Conservation (phyloP, 768 basidiomycete species). For the Suillus lakei region DNA sequence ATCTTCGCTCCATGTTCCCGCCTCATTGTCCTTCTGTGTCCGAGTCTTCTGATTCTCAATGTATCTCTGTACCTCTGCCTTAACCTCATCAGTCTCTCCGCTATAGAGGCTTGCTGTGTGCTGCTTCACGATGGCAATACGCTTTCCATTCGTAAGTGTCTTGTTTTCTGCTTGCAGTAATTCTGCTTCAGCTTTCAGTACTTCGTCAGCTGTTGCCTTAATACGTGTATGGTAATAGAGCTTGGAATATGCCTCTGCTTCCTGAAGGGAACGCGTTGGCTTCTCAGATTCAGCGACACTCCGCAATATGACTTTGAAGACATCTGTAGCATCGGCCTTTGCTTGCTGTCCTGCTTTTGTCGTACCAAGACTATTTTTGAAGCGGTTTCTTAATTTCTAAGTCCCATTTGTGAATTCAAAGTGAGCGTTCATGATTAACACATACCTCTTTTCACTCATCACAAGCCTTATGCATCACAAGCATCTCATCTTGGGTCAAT, state of each 20-base stretch:
- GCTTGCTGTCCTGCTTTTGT: no score
- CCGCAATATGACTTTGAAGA: background rate
- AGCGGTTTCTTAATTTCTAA: no score
- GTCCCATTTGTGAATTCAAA: no score
- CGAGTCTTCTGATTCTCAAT: background rate
- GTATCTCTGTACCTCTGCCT: background rate
- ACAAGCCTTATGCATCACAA: no score
- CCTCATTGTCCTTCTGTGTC: background rate
- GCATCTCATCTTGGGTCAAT: no score
- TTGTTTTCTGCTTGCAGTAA: background rate
- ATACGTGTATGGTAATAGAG: background rate
- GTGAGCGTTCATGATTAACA: no score
- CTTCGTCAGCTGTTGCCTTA: background rate
- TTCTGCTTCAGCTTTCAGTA: background rate
- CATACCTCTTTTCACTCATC: no score
- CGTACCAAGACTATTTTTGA: no score
- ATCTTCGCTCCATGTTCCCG: background rate
- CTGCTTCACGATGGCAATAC: background rate
- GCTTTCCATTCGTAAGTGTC: background rate
- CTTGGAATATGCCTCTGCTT: background rate
- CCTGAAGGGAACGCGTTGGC: background rate
- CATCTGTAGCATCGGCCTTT: background rate
- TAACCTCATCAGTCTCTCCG: background rate
- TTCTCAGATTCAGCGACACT: background rate
- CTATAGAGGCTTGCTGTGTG: background rate